Percentiles rank a stretch among this genome's conserved stretches.
phyloP scores from a whole-genome alignment of 306 rosid genomes.

The Pterocarpus macrocarpus region DNA sequence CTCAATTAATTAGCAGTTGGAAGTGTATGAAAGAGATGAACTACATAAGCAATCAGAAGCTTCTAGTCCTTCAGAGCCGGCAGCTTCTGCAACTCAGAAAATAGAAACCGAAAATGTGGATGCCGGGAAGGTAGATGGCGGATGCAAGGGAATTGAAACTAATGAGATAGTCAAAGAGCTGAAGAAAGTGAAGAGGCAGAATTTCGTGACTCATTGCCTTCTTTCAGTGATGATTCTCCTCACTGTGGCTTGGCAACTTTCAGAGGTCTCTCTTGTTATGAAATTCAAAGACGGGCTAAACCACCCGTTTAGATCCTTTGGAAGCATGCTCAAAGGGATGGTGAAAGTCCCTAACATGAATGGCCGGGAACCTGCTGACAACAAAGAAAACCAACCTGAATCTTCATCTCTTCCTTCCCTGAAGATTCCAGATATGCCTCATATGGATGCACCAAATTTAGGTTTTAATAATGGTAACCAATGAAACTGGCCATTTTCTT shows the following conservation, averaged over 20 bases:
- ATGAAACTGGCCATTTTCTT: slow-evolving; percentile 28
- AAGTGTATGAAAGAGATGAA: slow-evolving; percentile 54
- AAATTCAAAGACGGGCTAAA: slow-evolving; percentile 63
- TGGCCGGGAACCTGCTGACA: slow-evolving; percentile 44
- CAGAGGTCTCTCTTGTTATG: slow-evolving; percentile 73
- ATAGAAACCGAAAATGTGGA: slow-evolving; percentile 37
- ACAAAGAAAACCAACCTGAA: slow-evolving; percentile 42
- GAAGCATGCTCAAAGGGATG: slow-evolving; percentile 52
- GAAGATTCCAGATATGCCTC: slow-evolving; percentile 56
- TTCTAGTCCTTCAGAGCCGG: slow-evolving; percentile 33
- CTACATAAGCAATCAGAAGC: slow-evolving; percentile 34
- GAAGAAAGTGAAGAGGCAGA: slow-evolving; percentile 74
- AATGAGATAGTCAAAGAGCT: slow-evolving; percentile 72
- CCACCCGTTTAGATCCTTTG: slow-evolving; percentile 66
- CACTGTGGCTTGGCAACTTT: slow-evolving; percentile 81
- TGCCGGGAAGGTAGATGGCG: slow-evolving; percentile 8
- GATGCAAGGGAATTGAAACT: slow-evolving; percentile 35
- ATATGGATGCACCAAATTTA: slow-evolving; percentile 45
- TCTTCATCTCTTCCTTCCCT: slow-evolving; percentile 51
- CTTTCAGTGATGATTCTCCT: slow-evolving; percentile 81
- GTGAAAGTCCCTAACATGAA: slow-evolving; percentile 44
- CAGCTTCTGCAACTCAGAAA: slow-evolving; percentile 27
- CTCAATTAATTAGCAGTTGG: slow-evolving; percentile 58
- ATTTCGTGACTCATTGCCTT: slow-evolving; percentile 80
- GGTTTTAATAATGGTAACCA: slow-evolving; percentile 29